Percentiles rank a stretch among this genome's conserved stretches.
Conservation (phyloP, 164 flowering plant genomes). For the Nymphaea colorata region DNA sequence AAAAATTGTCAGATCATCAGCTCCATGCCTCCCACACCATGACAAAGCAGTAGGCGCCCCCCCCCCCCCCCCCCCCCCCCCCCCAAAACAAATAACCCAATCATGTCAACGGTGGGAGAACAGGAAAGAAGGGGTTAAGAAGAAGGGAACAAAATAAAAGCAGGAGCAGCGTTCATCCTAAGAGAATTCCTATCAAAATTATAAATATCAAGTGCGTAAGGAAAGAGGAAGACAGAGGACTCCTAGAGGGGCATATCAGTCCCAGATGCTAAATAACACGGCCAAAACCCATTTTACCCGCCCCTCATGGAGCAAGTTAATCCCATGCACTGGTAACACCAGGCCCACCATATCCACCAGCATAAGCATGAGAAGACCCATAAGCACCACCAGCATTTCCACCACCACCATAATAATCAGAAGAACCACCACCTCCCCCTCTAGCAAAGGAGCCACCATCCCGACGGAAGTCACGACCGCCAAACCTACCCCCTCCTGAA, state of each 20-base stretch:
- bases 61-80: neutral
- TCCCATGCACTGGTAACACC: slow-evolving; percentile 61
- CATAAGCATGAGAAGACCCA: neutral
- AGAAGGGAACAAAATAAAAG: too few species aligned
- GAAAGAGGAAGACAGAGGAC: neutral
- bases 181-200: neutral
- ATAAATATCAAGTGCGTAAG: neutral
- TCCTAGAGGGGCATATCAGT: neutral
- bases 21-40: neutral
- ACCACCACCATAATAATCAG: slow-evolving; percentile 24
- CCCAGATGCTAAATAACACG: neutral
- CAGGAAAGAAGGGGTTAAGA: too few species aligned
- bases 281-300: neutral
- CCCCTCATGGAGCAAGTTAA: slow-evolving; percentile 5
- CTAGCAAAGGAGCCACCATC: slow-evolving; percentile 16
- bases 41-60: neutral
- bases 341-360: slow-evolving; percentile 13
- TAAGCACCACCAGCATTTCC: slow-evolving; percentile 22
- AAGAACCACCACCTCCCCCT: slow-evolving; percentile 22
- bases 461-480: slow-evolving; percentile 56
- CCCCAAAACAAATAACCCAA: neutral
- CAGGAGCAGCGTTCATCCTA: neutral
- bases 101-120: too few species aligned
- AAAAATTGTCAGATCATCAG: neutral
- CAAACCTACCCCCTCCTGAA: slow-evolving; percentile 54